Evolutionary conservation across 2,329 filamentous ascomycete genomes (phyloP).

Genomic region (Xylaria multiplex): DNA sequence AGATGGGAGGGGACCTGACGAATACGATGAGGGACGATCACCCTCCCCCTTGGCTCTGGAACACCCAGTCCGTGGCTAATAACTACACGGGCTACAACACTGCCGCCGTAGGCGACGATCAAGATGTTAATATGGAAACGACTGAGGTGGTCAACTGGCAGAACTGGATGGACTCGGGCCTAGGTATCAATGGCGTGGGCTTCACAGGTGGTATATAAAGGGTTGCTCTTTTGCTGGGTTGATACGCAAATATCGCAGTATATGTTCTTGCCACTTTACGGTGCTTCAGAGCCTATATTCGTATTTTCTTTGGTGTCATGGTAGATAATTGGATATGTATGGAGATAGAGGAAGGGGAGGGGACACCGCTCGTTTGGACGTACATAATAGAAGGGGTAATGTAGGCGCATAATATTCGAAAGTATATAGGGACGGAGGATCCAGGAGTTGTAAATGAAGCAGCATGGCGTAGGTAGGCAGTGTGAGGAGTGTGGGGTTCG

Average conservation of each 20-base stretch:
- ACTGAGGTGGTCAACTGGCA: conserved; percentile 59
- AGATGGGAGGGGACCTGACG: conserved; percentile 12
- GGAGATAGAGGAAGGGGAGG: not conserved
- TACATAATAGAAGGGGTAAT: not conserved
- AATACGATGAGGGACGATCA: conserved; percentile 46
- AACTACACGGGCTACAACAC: conserved; percentile 21
- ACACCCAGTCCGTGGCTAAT: conserved; percentile 37
- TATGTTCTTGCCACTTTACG: not conserved
- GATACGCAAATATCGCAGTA: not conserved
- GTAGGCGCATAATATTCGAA: not conserved
- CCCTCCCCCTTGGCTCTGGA: conserved; percentile 57
- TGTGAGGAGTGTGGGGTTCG: conserved; percentile 1
- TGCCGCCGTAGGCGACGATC: conserved; percentile 47
- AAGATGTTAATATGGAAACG: conserved; percentile 51
- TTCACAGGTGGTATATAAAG: conserved; percentile 47
- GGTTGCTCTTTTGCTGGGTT: not conserved
- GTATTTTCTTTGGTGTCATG: conserved; percentile 2
- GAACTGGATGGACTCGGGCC: conserved; percentile 52
- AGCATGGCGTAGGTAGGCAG: not conserved
- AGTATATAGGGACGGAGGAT: not conserved
- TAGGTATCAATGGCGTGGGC: conserved; percentile 44
- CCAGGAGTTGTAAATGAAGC: conserved; percentile 11
- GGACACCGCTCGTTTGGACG: not conserved
- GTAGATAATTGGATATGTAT: not conserved
- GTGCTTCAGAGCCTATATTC: not conserved